Evolutionary conservation across 2,329 filamentous ascomycete species (phyloP), one percentile per base, ranked within the genome.

Genomic region (Fusarium sp.): DNA sequence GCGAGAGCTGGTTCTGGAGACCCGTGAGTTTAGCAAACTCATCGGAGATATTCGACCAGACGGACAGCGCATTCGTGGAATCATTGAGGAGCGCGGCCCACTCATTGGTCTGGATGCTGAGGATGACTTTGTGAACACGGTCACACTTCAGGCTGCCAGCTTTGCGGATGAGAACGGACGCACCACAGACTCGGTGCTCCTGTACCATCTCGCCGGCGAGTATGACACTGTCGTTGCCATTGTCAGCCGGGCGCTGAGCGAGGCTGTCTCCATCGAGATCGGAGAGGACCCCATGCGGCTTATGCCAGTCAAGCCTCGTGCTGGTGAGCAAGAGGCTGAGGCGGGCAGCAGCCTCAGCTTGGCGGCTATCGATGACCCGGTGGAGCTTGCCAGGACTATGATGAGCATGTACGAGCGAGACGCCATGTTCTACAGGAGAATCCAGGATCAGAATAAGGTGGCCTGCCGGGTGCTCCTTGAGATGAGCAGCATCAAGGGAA

Each of bases 121-220:
- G 79, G 90, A 92, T 62, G 93, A 97, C 74, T 96, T 98, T 81
- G 89, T 99, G 81, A 92, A 92, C 78, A 93, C 92, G n/a, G 96
- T 99, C 77, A 98, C 96, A 2, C 87, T 96, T 49, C 94, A 98
- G 81, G 96, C 96, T 10, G 96, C 96, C 44, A 92, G 93, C 73
- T 94, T 95, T 78, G 96, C 96, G 6, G 96, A 99, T 76, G 96
- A 98, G 81, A 97, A 96, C 77, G 96, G 96, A 42, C 91, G 97
- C 58, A 95, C 93, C 2, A 97, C 96, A 1, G 96, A 99, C 82
- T 95, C 97, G 3, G 96, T 98, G 16, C 88, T 99, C 59, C 87
- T 99, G 60, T 98, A 97, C 82, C 96, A 99, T 81, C 87, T 99
- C 49, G 96, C 96, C 0, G 94, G 94, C 78, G 95, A 99, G 81